phyloP scores from a whole-genome alignment of 768 basidiomycete genomes.

The Auriscalpium microsporum region DNA sequence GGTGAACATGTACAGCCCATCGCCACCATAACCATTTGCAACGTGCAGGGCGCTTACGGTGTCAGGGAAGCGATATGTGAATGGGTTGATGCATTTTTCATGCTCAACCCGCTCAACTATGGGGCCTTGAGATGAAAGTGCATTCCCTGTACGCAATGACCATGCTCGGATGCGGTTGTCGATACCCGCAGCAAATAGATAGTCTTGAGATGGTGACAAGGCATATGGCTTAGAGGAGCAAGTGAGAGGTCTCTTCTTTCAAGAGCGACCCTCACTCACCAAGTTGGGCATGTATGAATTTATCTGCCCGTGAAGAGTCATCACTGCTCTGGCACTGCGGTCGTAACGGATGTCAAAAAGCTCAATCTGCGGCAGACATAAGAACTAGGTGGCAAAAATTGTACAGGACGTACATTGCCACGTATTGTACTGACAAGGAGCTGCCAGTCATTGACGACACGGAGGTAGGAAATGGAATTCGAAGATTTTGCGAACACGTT shows the following conservation, averaged over 20 bases:
- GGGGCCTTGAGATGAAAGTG: slow-evolving; percentile 20
- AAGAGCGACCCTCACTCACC: slow-evolving; percentile 29
- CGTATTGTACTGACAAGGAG: slow-evolving; percentile 51
- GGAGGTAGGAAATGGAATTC: slow-evolving; percentile 48
- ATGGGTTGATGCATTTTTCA: not conserved
- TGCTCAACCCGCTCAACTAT: not conserved
- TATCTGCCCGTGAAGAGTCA: slow-evolving; percentile 46
- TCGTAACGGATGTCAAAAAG: slow-evolving; percentile 57
- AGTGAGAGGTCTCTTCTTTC: not conserved
- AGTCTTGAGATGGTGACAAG: slow-evolving; percentile 45
- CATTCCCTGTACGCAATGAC: slow-evolving; percentile 52
- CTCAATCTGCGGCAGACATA: slow-evolving; percentile 37
- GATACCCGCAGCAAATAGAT: slow-evolving; percentile 63
- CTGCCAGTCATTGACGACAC: slow-evolving; percentile 39
- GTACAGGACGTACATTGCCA: slow-evolving; percentile 40
- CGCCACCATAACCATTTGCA: slow-evolving; percentile 5
- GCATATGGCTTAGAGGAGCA: slow-evolving; percentile 44
- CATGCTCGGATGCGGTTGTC: slow-evolving; percentile 59
- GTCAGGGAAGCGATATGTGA: slow-evolving; percentile 4
- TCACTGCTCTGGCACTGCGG: slow-evolving; percentile 32
- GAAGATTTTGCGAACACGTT: slow-evolving; percentile 25
- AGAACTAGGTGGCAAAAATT: slow-evolving; percentile 2
- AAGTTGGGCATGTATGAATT: slow-evolving; percentile 44
- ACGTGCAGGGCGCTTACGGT: slow-evolving; percentile 11
- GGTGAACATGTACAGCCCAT: slow-evolving; percentile 10